These are phyloP conservation scores for Tylopilus vinaceipallidus DNA, from an alignment of 768 basidiomycete species.

Conservation along the genomic window DNA sequence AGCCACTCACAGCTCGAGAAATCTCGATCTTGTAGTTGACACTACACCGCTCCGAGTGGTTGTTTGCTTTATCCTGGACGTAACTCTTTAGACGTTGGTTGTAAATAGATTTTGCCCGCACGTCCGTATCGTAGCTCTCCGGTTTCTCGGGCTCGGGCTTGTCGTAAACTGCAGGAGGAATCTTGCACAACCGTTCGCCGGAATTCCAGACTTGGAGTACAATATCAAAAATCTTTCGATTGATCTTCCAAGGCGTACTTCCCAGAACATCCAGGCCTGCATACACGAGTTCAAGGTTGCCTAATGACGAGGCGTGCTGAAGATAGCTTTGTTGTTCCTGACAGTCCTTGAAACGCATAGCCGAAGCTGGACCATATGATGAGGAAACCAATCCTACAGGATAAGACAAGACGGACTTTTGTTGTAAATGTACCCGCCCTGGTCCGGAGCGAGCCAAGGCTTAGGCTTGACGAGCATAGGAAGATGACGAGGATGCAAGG, in stretches of 20 bases:
- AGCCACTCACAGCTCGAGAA: slow-evolving; percentile 71
- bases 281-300: slow-evolving; percentile 81
- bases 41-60: slow-evolving; percentile 88
- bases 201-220: slow-evolving; percentile 85
- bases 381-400: background rate
- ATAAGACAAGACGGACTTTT: slow-evolving; percentile 44
- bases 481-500: slow-evolving; percentile 88
- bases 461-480: slow-evolving; percentile 94
- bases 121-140: slow-evolving; percentile 45
- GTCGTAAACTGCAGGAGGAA: slow-evolving; percentile 73
- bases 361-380: slow-evolving; percentile 42
- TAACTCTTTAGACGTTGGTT: slow-evolving; percentile 54
- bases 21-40: slow-evolving; percentile 98
- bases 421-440: slow-evolving; percentile 84
- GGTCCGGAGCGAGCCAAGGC: slow-evolving; percentile 75
- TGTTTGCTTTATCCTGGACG: slow-evolving; percentile 63
- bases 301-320: slow-evolving; percentile 64
- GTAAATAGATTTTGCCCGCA: slow-evolving; percentile 54
- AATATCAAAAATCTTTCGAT: slow-evolving; percentile 71
- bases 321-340: slow-evolving; percentile 82
- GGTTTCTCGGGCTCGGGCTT: slow-evolving; percentile 58
- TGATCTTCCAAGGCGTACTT: slow-evolving; percentile 87
- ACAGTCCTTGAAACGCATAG: slow-evolving; percentile 93
- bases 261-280: slow-evolving; percentile 89
- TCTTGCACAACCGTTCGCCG: slow-evolving; percentile 77